Evolutionary conservation across 805 yeast genomes (phyloP).

Genomic region (Cyberlindnera lachancei): DNA sequence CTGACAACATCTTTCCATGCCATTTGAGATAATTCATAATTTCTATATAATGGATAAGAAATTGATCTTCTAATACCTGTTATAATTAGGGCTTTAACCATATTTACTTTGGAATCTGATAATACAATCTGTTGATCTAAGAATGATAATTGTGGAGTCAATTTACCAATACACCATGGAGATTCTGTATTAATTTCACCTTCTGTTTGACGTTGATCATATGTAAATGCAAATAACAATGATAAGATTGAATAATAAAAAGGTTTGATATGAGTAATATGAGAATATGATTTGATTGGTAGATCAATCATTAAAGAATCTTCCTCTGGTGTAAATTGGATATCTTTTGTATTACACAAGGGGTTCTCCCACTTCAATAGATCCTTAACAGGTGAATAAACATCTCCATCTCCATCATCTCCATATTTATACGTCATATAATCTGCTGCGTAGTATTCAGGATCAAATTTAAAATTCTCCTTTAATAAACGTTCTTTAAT

Average conservation of each 20-base stretch:
- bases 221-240: slow-evolving; percentile 63
- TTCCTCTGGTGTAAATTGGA: slow-evolving; percentile 50
- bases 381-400: slow-evolving; percentile 34
- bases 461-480: slow-evolving; percentile 74
- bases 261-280: slow-evolving; percentile 48
- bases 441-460: slow-evolving; percentile 85
- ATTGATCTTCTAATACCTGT: slow-evolving; percentile 69
- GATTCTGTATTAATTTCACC: slow-evolving; percentile 76
- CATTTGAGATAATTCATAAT: slow-evolving; percentile 47
- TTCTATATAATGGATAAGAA: slow-evolving; percentile 73
- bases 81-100: slow-evolving; percentile 45
- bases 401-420: slow-evolving; percentile 43
- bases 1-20: slow-evolving; percentile 74
- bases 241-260: slow-evolving; percentile 58
- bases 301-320: slow-evolving; percentile 60
- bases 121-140: slow-evolving; percentile 53
- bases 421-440: slow-evolving; percentile 51
- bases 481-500: slow-evolving; percentile 57
- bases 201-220: slow-evolving; percentile 68
- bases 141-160: slow-evolving; percentile 69
- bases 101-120: slow-evolving; percentile 18
- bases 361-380: slow-evolving; percentile 50
- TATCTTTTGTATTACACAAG: slow-evolving; percentile 22
- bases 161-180: slow-evolving; percentile 89
- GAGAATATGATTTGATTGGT: slow-evolving; percentile 55